A percentile compares a stretch with the other conserved stretches of the same genome.
These are phyloP conservation scores for Pseudozyma pruni DNA, from an alignment of 1,284 basidiomycete species.

Conservation along the genomic window DNA sequence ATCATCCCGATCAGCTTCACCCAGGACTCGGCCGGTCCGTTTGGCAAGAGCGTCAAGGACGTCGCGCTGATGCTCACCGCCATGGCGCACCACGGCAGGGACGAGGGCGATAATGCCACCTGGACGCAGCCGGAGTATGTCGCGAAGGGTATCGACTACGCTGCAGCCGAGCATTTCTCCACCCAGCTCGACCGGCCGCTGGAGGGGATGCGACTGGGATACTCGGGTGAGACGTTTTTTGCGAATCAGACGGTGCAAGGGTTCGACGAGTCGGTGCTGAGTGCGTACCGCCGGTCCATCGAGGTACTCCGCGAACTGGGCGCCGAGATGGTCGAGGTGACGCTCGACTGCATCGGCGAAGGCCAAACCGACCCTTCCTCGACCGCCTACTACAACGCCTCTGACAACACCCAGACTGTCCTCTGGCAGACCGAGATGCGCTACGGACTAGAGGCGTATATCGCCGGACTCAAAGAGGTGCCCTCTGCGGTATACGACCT, in stretches of 20 bases:
- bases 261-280: constrained; percentile 18
- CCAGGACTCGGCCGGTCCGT: constrained; percentile 44
- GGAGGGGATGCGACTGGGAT: constrained; percentile 18
- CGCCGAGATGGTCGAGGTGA: constrained; percentile 32
- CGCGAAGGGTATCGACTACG: constrained; percentile 23
- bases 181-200: constrained; percentile 4
- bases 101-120: constrained; percentile 37
- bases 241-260: constrained; percentile 27
- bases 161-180: constrained; percentile 16
- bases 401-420: constrained; percentile 13
- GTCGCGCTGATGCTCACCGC: constrained; percentile 41
- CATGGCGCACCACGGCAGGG: constrained; percentile 35
- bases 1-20: constrained; percentile 38
- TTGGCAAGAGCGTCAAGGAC: constrained; percentile 40
- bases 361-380: constrained; percentile 7
- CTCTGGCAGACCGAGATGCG: constrained; percentile 42
- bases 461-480: constrained; percentile 15
- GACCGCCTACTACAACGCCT: constrained; percentile 28
- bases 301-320: constrained; percentile 15
- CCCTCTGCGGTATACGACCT: constrained; percentile 35
- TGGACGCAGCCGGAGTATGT: constrained; percentile 22
- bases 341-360: constrained; percentile 32
- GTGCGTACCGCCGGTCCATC: constrained; percentile 23
- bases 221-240: constrained; percentile 24
- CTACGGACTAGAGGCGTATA: constrained; percentile 24